These are phyloP conservation scores for Xylariaceae sp. DNA, from an alignment of 2,329 filamentous ascomycete species.

Conservation along the genomic window DNA sequence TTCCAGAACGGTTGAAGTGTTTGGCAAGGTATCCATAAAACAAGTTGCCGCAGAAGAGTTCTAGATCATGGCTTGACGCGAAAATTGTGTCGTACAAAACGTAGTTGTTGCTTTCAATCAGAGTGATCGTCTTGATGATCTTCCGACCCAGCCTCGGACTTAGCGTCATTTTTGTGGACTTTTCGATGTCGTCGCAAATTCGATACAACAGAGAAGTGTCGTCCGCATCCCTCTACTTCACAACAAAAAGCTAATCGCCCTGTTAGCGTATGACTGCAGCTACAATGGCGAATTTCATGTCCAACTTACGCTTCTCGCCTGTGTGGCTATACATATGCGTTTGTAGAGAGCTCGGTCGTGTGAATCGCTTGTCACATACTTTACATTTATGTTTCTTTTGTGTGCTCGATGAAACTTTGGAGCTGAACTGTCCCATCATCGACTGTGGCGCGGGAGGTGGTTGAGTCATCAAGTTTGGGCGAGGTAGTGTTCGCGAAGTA, in stretches of 20 bases:
- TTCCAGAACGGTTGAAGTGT: slow-evolving; percentile 28
- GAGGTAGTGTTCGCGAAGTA: slow-evolving; percentile 81
- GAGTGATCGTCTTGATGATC: slow-evolving; percentile 68
- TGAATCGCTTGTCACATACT: slow-evolving; percentile 97
- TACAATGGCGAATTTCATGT: neutral
- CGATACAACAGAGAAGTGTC: slow-evolving; percentile 96
- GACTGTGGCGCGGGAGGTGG: slow-evolving; percentile 87
- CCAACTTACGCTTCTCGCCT: slow-evolving; percentile 90
- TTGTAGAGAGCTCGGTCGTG: slow-evolving; percentile 89
- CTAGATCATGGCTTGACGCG: slow-evolving; percentile 3
- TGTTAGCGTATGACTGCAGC: slow-evolving; percentile 19
- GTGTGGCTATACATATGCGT: slow-evolving; percentile 99
- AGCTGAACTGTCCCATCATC: slow-evolving; percentile 99
- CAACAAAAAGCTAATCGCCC: slow-evolving; percentile 79
- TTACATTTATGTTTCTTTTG: slow-evolving; percentile 99
- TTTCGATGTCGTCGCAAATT: slow-evolving; percentile 95
- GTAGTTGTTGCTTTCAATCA: slow-evolving; percentile 49
- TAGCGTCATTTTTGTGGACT: slow-evolving; percentile 83
- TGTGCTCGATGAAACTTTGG: slow-evolving; percentile 91
- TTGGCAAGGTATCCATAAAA: slow-evolving; percentile 12
- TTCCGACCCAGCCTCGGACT: slow-evolving; percentile 68
- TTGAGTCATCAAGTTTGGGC: slow-evolving; percentile 70
- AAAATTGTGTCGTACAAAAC: slow-evolving; percentile 12
- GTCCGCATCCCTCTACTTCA: slow-evolving; percentile 91
- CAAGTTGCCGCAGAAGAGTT: slow-evolving; percentile 4